Evolutionary conservation across 2,329 filamentous ascomycete species (phyloP), one percentile per base, ranked within the genome.

Genomic region (Exophiala oligosperma): DNA sequence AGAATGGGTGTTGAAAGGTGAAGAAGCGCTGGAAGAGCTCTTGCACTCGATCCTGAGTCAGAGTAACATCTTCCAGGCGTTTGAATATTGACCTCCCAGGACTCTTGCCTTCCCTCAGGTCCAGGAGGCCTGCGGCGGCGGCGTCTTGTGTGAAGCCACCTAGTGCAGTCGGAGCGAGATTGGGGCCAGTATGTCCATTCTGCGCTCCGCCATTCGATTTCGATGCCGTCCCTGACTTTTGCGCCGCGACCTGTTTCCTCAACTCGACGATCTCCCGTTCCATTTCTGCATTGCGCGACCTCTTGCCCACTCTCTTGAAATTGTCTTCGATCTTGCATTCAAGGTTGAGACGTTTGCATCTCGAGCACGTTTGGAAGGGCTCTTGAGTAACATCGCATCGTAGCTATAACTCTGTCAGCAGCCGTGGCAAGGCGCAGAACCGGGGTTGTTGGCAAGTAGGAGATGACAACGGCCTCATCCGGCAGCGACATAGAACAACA

Each of bases 221-320:
- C 12, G 44, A 37, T 47, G 37, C 35, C 11, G 21, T 44, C 5
- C 37, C 29, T 49, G 48, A 54, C 23, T 52, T 56, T 57, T 71
- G 68, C 52, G 68, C 70, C 8, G 75, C 76, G 52, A 81, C 74
- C 63, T 80, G 76, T 67, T 74, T 77, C 51, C 78, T 71, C 49
- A 82, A 68, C 64, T 81, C 77, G 35, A 79, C 73, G 38, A 82
- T 81, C 65, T 84, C 74, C 73, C 82, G 73, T 78, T 85, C 78
- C 86, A 86, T 79, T 73, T 83, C 76, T 70, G 84, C 83, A 80
- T 87, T 79, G 76, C 85, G 76, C 63, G 84, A 87, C 57, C 85
- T 79, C 74, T 88, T 88, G 49, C 84, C 85, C 35, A 88, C 76
- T 60, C 86, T 81, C 74, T 86, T 88, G 76, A 88, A 89, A 72